Evolutionary conservation across 805 yeast genomes (phyloP).

Genomic region (Candida bentonensis): DNA sequence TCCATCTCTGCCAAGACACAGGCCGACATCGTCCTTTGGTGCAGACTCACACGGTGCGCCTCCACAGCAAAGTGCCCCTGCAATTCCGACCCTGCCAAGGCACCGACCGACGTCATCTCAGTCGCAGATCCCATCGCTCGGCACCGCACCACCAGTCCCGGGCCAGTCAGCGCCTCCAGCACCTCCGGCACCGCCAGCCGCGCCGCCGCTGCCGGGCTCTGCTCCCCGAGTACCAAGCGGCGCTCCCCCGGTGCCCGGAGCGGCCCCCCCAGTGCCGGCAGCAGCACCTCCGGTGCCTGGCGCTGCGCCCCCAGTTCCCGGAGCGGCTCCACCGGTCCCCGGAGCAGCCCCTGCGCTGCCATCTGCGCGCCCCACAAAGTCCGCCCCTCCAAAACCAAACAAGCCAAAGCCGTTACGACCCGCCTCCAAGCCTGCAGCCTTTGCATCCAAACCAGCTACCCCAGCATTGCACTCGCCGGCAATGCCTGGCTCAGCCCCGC

Average conservation of each 20-base stretch:
- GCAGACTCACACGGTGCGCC: no score
- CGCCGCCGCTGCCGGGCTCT: neutral
- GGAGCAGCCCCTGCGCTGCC: conserved; percentile 7
- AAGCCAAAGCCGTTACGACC: neutral
- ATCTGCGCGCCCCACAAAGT: conserved; percentile 1
- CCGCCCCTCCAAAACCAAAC: neutral
- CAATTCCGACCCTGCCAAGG: neutral
- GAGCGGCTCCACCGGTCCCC: conserved; percentile 7
- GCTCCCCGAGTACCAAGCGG: conserved; percentile 8
- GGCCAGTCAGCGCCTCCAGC: conserved; percentile 1
- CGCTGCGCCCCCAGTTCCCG: conserved; percentile 2
- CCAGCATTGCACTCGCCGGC: neutral
- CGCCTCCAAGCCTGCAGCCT: neutral
- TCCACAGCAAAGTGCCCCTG: neutral
- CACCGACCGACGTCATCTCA: no score
- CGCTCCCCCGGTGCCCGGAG: conserved; percentile 5
- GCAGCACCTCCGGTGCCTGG: conserved; percentile 6
- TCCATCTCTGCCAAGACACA: neutral
- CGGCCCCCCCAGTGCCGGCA: conserved; percentile 2
- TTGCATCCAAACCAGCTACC: neutral
- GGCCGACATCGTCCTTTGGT: neutral
- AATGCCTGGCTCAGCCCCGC: conserved; percentile 1
- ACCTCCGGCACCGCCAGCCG: conserved; percentile 6
- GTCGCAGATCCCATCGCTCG: no score
- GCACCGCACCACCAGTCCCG: neutral